Base-by-base conservation (phyloP, 257 asterid species). In the Ajuga chamaepitys region DNA sequence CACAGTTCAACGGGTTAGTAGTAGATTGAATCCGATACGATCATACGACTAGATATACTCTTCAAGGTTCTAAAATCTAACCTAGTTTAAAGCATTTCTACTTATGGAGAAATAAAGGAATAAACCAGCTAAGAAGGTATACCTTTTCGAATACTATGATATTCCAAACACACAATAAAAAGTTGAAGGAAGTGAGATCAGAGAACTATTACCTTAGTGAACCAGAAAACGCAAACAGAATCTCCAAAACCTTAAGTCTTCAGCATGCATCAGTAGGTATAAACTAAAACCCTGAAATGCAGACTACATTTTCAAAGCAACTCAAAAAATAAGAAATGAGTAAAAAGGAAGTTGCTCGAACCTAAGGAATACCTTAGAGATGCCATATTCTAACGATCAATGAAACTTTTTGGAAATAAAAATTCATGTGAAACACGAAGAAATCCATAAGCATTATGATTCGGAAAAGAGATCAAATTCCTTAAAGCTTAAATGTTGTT, bases 1-100 rank as follows among this genome's bases (percentile, higher is more conserved):
- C 77, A 60, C 73, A 70, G 62, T 52, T 81, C 72, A 72, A 80
- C 64, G 80, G 66, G 41, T 63, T 47, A 68, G 57, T 69, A 68
- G 77, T 67, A n/a, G 67, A 68, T 64, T 42, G 54, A 74, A 75
- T 59, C 63, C 68, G 71, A 58, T 66, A 75, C 68, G n/a, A n/a
- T n/a, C n/a, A n/a, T 75, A 62, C n/a, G 52, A 74, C 28, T 66
- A 69, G 51, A 75, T 58, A 70, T 54, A 60, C 63, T 67, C 78
- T 75, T 65, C 26, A 53, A 64, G 53, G 67, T 72, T 70, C 71
- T 30, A 52, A 46, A 65, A 68, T 59, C 14, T 60, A 46, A 56
- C 46, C 46, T 22, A 42, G 13, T 25, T n/a, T n/a, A n/a, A 30
- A 21, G 55, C 50, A 66, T 51, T 46, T 41, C 64, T 20, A 74